Conservation (phyloP, 257 asterid genomes). For the Solanum virginianum region DNA sequence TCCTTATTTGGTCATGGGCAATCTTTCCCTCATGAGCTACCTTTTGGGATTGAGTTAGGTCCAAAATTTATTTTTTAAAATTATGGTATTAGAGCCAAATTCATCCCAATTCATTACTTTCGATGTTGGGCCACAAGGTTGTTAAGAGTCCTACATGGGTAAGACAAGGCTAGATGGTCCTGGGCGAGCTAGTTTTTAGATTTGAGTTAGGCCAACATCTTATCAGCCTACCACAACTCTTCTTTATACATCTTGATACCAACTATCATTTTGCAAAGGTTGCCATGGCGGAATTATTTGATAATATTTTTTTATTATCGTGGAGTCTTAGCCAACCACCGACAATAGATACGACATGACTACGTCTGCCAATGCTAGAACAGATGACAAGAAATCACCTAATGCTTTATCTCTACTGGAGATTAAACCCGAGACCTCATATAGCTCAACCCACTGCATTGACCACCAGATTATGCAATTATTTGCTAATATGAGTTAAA, state of each 20-base stretch:
- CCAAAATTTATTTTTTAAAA: not conserved
- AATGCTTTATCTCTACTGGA: not conserved
- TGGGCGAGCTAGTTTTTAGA: not conserved
- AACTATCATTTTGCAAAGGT: not conserved
- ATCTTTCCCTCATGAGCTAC: not conserved
- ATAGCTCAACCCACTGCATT: not conserved
- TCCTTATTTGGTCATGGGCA: not conserved
- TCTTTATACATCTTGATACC: not conserved
- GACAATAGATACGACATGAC: not conserved
- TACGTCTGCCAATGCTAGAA: not conserved
- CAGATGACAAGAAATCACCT: not conserved
- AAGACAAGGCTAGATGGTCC: not conserved
- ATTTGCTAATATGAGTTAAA: not conserved
- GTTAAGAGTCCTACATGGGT: not conserved
- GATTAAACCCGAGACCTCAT: not conserved
- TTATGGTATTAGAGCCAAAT: not conserved
- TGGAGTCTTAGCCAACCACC: not conserved
- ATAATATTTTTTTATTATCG: not conserved
- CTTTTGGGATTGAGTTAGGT: not conserved
- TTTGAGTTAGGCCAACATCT: not conserved
- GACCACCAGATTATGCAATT: not conserved
- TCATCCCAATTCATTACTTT: not conserved
- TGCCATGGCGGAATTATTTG: not conserved
- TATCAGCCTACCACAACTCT: not conserved
- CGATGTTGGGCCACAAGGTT: not conserved